A percentile compares a stretch with the other conserved stretches of the same genome.
Evolutionary conservation across 805 yeast genomes (phyloP).

Genomic region (Torulaspora franciscae): DNA sequence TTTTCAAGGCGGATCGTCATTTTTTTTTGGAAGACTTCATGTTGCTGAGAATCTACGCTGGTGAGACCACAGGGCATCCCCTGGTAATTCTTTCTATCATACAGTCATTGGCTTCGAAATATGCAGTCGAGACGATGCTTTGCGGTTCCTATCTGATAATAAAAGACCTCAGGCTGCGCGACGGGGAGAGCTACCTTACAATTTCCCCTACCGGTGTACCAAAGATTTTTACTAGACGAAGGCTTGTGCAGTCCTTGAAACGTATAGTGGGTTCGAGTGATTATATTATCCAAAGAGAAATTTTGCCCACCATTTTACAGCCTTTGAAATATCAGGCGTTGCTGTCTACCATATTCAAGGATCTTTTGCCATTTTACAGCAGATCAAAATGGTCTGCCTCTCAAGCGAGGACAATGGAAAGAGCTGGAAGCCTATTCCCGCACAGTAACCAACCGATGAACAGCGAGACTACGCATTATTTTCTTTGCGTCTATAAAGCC

Average conservation of each 20-base stretch:
- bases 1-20: constrained; percentile 1
- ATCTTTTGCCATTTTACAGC: constrained; percentile 17
- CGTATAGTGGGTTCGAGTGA: constrained; percentile 16
- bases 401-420: constrained; percentile 8
- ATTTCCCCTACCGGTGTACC: constrained; percentile 17
- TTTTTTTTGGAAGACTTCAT: constrained; percentile 21
- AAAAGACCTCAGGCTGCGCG: constrained; percentile 14
- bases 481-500: constrained; percentile 14
- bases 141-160: constrained; percentile 20
- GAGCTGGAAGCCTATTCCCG: constrained; percentile 11
- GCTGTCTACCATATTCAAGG: constrained; percentile 17
- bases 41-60: constrained; percentile 26
- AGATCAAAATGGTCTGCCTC: constrained; percentile 16
- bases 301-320: constrained; percentile 16
- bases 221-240: constrained; percentile 16
- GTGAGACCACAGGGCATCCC: constrained; percentile 24
- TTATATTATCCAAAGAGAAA: constrained; percentile 11
- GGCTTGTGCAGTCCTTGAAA: constrained; percentile 15
- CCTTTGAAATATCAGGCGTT: constrained; percentile 14
- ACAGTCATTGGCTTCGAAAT: constrained; percentile 18
- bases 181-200: constrained; percentile 20
- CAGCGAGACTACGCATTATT: constrained; percentile 9
- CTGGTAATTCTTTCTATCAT: constrained; percentile 23
- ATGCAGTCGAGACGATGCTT: constrained; percentile 17
- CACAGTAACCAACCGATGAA: constrained; percentile 16